Conservation (phyloP, 2,329 filamentous ascomycete species). For the Trichophyton mentagrophytes region DNA sequence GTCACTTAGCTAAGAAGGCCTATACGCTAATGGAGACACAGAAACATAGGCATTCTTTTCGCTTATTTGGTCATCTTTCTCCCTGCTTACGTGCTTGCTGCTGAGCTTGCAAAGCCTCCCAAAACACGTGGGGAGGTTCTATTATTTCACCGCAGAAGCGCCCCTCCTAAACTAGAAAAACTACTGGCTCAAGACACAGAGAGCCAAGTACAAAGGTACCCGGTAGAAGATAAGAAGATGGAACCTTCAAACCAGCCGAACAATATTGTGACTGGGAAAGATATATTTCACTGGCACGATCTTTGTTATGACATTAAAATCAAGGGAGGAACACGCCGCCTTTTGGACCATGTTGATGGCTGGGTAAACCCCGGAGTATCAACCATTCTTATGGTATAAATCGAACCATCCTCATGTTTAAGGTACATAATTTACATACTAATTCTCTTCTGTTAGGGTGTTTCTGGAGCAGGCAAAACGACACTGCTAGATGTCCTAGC, state of each 20-base stretch:
- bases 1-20: neutral
- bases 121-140: slow-evolving; percentile 67
- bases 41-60: slow-evolving; percentile 55
- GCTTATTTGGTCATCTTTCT: slow-evolving; percentile 52
- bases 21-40: neutral
- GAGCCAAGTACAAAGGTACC: slow-evolving; percentile 17
- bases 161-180: slow-evolving; percentile 20
- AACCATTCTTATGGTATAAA: slow-evolving; percentile 63
- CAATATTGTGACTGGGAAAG: slow-evolving; percentile 32
- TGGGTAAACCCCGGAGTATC: slow-evolving; percentile 89
- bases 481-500: slow-evolving; percentile 78
- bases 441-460: slow-evolving; percentile 36
- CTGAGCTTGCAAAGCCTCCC: slow-evolving; percentile 50
- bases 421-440: no score
- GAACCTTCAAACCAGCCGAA: slow-evolving; percentile 18
- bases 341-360: slow-evolving; percentile 76
- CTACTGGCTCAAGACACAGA: slow-evolving; percentile 15
- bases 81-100: slow-evolving; percentile 47
- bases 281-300: slow-evolving; percentile 74
- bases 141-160: slow-evolving; percentile 52
- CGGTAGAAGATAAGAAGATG: slow-evolving; percentile 25
- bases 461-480: slow-evolving; percentile 82
- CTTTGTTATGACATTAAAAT: slow-evolving; percentile 74
- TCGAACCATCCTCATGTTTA: no score
- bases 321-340: slow-evolving; percentile 59